Base-by-base conservation (phyloP, 2,329 filamentous ascomycete species). In the Fusarium subglutinans region DNA sequence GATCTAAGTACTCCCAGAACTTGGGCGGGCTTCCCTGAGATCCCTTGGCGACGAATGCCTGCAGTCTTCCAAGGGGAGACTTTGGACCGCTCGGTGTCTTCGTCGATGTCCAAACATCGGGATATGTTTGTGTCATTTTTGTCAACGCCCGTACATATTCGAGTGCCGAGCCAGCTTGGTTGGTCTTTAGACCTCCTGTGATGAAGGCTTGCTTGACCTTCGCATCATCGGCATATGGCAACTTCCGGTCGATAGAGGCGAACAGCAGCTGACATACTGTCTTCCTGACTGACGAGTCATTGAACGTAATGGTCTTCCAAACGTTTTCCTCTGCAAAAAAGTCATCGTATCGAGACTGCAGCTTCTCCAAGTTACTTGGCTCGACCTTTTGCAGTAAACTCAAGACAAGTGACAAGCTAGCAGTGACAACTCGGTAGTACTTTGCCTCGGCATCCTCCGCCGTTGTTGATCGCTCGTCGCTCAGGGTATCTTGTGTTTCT, bases 381-480 rank as follows among this genome's bases (percentile, higher is more conserved):
- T 84, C 81, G 4, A 90, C 81, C 66, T 82, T 87, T 51, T 85
- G 83, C 2, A 92, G 77, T 2, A 92, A 82, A 37, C 86, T 85
- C 7, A 88, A 76, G 6, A 90, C 86, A 11, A 92, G 82, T 3
- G 87, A 88, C 28, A 92, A 78, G 62, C 88, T 88, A 13, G 85
- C 86, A 15, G 85, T 86, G 6, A 90, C 78, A 8, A 98, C 95
- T 53, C 96, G 89, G 69, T 91, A 90, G 83, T 97, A 96, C 77
- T 98, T 98, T 24, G 93, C 90, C 74, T 95, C 90, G 8, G 94
- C 91, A 80, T 99, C 96, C 75, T 98, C 96, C 14, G 89, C 84
- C 67, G 90, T 96, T 8, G 95, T 94, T 2, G 91, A 94, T 30
- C 96, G 89, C 82, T 97, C 94, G 80, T 99, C 96, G 80, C 95